Evolutionary conservation across 305 asterid genomes (phyloP).

Genomic region (Solanum hybrid): DNA sequence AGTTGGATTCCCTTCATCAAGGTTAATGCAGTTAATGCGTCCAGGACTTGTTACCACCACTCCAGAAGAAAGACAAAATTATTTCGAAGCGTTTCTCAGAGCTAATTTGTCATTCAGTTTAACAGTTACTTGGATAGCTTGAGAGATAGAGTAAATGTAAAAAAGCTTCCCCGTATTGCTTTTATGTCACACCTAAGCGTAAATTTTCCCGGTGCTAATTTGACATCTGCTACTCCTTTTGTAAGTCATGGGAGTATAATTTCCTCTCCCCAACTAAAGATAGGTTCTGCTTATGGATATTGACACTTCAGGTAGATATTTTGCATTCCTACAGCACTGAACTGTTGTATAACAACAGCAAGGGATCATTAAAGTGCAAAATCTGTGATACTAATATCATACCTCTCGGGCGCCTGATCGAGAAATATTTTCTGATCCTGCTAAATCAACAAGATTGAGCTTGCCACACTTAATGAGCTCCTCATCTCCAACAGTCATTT

Average conservation of each 20-base stretch:
- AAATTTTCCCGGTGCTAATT: background rate
- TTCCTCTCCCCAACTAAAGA: background rate
- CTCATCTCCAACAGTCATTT: slow-evolving; percentile 62
- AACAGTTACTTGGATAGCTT: background rate
- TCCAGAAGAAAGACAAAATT: background rate
- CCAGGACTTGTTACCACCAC: background rate
- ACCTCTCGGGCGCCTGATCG: slow-evolving; percentile 92
- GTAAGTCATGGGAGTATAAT: background rate
- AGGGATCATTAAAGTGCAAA: background rate
- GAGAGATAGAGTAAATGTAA: background rate
- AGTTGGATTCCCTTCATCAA: background rate
- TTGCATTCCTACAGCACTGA: background rate
- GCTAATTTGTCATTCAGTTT: background rate
- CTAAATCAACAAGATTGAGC: slow-evolving; percentile 87
- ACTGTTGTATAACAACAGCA: background rate
- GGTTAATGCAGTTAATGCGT: background rate
- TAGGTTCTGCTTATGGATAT: background rate
- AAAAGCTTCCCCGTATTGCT: background rate
- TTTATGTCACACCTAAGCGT: background rate
- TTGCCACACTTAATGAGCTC: slow-evolving; percentile 83
- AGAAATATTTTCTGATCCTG: slow-evolving; percentile 78
- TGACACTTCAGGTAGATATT: background rate
- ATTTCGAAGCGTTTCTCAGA: background rate
- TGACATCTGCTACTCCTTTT: background rate
- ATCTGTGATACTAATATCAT: background rate